Evolutionary conservation across 352 stramenopile genomes (phyloP).

Genomic region (Phytophthora nicotianae): DNA sequence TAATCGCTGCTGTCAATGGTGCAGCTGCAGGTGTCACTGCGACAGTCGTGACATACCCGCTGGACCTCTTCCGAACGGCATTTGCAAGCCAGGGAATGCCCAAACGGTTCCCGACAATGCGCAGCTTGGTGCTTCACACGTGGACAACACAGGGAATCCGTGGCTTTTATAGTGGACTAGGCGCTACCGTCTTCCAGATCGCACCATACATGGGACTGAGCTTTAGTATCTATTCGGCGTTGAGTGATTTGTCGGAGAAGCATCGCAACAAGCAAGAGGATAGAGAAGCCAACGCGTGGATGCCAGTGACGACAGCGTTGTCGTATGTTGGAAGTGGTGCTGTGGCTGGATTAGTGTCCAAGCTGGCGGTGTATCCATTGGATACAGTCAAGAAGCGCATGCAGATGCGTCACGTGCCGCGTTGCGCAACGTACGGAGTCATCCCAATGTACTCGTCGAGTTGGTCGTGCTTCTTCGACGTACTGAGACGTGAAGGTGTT

Average conservation of each 20-base stretch:
- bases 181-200: conserved; percentile 91
- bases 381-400: conserved; percentile 97
- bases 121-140: conserved; percentile 73
- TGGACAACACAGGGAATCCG: conserved; percentile 69
- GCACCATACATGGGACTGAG: conserved; percentile 96
- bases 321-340: conserved; percentile 82
- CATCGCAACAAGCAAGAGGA: conserved; percentile 22
- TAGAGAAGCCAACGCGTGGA: conserved; percentile 11
- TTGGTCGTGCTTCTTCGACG: conserved; percentile 62
- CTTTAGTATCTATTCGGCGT: conserved; percentile 92
- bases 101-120: conserved; percentile 82
- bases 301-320: conserved; percentile 40
- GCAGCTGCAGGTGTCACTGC: conserved; percentile 87
- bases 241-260: conserved; percentile 47
- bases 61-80: conserved; percentile 94
- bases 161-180: conserved; percentile 92
- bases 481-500: conserved; percentile 68
- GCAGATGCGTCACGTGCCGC: conserved; percentile 86
- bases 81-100: conserved; percentile 92
- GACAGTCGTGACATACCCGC: conserved; percentile 92
- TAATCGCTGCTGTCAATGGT: conserved; percentile 81
- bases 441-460: conserved; percentile 73
- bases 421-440: conserved; percentile 61
- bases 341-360: conserved; percentile 89
- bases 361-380: conserved; percentile 93